These are phyloP conservation scores for Climacium dendroides DNA, from an alignment of 225 moss, liverwort and hornwort genomes.

Conservation along the genomic window DNA sequence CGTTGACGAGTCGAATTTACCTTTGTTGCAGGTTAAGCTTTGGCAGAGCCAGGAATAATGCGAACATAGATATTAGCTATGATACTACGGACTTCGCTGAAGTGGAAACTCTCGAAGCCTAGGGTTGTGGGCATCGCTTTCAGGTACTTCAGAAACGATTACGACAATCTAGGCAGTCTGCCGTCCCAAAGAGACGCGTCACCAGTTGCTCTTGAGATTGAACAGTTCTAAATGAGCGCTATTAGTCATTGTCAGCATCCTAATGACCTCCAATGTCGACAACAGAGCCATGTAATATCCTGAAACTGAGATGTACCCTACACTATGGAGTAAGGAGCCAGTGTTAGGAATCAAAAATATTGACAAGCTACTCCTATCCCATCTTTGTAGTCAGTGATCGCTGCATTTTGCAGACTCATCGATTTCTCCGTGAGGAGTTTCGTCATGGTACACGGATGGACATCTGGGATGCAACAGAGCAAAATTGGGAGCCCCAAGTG, in stretches of 20 bases:
- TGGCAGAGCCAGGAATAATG: not conserved
- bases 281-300: not conserved
- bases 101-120: not conserved
- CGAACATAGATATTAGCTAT: not conserved
- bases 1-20: not conserved
- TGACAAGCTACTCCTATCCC: not conserved
- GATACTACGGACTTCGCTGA: not conserved
- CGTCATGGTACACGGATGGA: not conserved
- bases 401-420: not conserved
- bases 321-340: not conserved
- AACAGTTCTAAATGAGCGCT: too few relatives aligned
- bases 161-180: not conserved
- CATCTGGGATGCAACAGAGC: not conserved
- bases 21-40: slow-evolving; percentile 12
- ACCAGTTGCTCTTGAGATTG: not conserved
- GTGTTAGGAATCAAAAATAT: not conserved
- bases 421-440: not conserved
- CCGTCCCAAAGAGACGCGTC: not conserved
- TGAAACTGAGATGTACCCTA: not conserved
- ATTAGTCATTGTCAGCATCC: not conserved
- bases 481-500: not conserved
- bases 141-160: not conserved
- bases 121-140: not conserved
- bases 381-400: not conserved
- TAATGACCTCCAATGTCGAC: not conserved